phyloP scores from a whole-genome alignment of 208 protist species.

The Lotmaria passim region DNA sequence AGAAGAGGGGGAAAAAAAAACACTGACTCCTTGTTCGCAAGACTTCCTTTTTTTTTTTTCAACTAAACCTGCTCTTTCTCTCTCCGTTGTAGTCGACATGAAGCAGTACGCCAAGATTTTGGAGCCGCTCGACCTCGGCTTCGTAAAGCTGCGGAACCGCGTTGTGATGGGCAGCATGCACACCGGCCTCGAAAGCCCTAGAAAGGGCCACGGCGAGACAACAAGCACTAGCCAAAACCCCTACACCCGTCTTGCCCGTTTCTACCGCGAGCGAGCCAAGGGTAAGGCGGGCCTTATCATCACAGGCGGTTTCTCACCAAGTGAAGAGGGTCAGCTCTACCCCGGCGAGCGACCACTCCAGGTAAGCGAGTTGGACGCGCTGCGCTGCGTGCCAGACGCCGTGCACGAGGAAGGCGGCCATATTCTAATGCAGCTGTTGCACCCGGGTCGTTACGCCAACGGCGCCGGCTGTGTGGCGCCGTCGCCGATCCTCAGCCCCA shows the following conservation, averaged over 20 bases:
- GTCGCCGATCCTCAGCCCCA: slow-evolving; percentile 54
- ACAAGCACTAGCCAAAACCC: slow-evolving; percentile 51
- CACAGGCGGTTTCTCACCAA: slow-evolving; percentile 87
- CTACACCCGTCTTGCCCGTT: slow-evolving; percentile 63
- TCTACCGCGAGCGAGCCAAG: slow-evolving; percentile 85
- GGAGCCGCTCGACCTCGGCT: slow-evolving; percentile 67
- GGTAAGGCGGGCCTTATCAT: slow-evolving; percentile 91
- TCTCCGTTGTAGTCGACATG: slow-evolving; percentile 5
- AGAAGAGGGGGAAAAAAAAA: too few relatives aligned
- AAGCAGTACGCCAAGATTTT: slow-evolving; percentile 43
- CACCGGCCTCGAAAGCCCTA: slow-evolving; percentile 64
- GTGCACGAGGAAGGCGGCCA: slow-evolving; percentile 88
- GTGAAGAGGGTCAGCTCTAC: slow-evolving; percentile 74
- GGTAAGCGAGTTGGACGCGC: slow-evolving; percentile 56
- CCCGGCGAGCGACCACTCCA: slow-evolving; percentile 70
- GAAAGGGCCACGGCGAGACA: slow-evolving; percentile 25
- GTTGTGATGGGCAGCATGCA: slow-evolving; percentile 88
- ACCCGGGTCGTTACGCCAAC: slow-evolving; percentile 84
- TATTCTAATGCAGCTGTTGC: slow-evolving; percentile 93
- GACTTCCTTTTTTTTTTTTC: too few relatives aligned
- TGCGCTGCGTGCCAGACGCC: slow-evolving; percentile 81
- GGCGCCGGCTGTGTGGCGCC: slow-evolving; percentile 55
- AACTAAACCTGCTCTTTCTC: neutral
- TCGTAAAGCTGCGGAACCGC: slow-evolving; percentile 71
- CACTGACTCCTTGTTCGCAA: too few relatives aligned